Percentiles rank a stretch among this genome's conserved stretches.
These are phyloP conservation scores for Pavlovales sp. DNA, from an alignment of 208 protist species.

Conservation along the genomic window DNA sequence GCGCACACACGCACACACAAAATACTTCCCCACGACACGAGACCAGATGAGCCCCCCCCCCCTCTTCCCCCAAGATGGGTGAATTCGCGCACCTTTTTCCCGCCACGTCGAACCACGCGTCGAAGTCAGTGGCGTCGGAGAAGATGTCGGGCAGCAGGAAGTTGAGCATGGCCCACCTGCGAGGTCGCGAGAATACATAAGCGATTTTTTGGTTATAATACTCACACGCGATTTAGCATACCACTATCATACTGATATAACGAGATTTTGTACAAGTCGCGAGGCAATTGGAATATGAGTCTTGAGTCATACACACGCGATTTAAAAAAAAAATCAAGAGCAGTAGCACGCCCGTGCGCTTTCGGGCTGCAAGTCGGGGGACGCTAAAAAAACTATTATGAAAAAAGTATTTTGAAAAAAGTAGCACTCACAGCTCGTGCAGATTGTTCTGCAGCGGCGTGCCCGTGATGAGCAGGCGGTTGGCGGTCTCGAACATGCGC, in stretches of 20 bases:
- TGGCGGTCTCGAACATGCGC: conserved; percentile 28
- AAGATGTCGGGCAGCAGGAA: conserved; percentile 85
- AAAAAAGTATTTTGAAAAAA: no score
- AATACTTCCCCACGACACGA: not conserved
- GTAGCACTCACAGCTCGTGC: conserved; percentile 84
- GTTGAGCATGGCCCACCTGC: conserved; percentile 35
- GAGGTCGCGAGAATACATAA: no score
- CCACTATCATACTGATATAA: not conserved
- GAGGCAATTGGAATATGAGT: no score
- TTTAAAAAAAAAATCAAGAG: conserved; percentile 75
- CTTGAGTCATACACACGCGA: no score
- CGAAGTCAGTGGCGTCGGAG: conserved; percentile 71
- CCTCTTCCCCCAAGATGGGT: no score
- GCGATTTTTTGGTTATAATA: no score
- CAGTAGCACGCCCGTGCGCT: no score
- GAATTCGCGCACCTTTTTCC: no score
- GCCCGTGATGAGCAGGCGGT: conserved; percentile 81
- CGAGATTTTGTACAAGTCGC: not conserved
- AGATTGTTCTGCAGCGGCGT: conserved; percentile 96
- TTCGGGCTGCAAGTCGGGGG: no score
- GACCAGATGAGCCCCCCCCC: not conserved
- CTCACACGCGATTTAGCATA: no score
- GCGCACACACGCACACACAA: not conserved
- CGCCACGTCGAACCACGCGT: conserved; percentile 60
- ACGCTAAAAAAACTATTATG: no score